Base-by-base conservation (phyloP, 2,329 filamentous ascomycete species). In the Raffaelea arxii region DNA sequence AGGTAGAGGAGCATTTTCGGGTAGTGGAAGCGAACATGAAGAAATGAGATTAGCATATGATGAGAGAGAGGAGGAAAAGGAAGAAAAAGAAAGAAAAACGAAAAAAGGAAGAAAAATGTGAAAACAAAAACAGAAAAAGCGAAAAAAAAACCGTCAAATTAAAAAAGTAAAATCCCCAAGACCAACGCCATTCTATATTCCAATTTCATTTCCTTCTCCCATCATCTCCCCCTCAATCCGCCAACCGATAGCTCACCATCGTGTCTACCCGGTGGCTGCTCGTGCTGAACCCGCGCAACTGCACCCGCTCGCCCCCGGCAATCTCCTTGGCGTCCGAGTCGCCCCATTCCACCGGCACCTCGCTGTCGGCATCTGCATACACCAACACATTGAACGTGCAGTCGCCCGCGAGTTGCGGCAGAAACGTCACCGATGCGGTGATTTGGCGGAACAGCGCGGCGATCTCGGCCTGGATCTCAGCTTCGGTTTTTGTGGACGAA, bases 331-430 rank as follows among this genome's bases (percentile, higher is more conserved):
- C 90, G 65, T 97, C 92, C 56, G 88, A 95, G 68, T 98, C 92
- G 41, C 92, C 92, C 92, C 92, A 98, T 65, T 98, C 92, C 49
- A 98, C 83, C 4, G 92, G 92, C 14, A 98, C 92, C 41, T 97
- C 91, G 49, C 86, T 92, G 65, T 97, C 90, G 18, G 90, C 90
- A 62, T 98, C 91, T 44, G 92, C 92, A 62, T 98, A 98, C 4
- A 98, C 92, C 36, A 98, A 77, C 41, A 98, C 91, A 60, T 98
- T 98, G 74, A 98, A 98, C 11, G 92, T 97, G 72, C 91, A 98
- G 64, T 95, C 86, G 36, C 90, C 90, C 51, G 87, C 82, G 6
- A 98, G 78, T 69, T 97, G 90, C 0, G 92, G 92, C 12, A 98
- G 71, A 63, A 98, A 98, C 0, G 92, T 97, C 46, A 98, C 92